Evolutionary conservation across 331 rosid genomes (phyloP).

Genomic region (Saraca asoca): DNA sequence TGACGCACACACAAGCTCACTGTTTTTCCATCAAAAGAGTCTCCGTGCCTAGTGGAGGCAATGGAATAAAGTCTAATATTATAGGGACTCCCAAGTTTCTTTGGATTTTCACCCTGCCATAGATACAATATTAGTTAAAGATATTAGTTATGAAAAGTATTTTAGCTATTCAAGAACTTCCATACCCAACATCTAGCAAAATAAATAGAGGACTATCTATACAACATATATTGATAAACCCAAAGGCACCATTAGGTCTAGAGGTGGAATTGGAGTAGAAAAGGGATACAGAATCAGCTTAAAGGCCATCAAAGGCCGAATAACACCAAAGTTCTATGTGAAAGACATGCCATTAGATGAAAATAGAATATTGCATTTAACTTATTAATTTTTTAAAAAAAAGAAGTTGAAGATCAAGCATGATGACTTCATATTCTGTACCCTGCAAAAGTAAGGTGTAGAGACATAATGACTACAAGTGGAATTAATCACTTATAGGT

Average conservation of each 20-base stretch:
- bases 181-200: not conserved
- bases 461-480: no score
- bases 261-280: not conserved
- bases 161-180: not conserved
- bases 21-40: conserved; percentile 83
- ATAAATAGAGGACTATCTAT: not conserved
- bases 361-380: no score
- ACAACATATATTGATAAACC: conserved; percentile 6
- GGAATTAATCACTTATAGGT: conserved; percentile 60
- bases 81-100: conserved; percentile 76
- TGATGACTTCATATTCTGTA: not conserved
- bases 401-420: not conserved
- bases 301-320: conserved; percentile 4
- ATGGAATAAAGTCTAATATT: conserved; percentile 96
- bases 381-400: no score
- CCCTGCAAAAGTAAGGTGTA: not conserved
- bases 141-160: conserved; percentile 4
- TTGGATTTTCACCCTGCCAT: conserved; percentile 92
- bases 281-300: conserved; percentile 1
- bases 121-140: conserved; percentile 3
- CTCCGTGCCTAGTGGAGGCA: conserved; percentile 97
- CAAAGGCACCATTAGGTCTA: conserved; percentile 4
- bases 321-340: not conserved
- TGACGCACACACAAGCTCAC: conserved; percentile 97
- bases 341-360: no score